Evolutionary conservation across 2,329 filamentous ascomycete genomes (phyloP).

Genomic region (Aspergillus latus): DNA sequence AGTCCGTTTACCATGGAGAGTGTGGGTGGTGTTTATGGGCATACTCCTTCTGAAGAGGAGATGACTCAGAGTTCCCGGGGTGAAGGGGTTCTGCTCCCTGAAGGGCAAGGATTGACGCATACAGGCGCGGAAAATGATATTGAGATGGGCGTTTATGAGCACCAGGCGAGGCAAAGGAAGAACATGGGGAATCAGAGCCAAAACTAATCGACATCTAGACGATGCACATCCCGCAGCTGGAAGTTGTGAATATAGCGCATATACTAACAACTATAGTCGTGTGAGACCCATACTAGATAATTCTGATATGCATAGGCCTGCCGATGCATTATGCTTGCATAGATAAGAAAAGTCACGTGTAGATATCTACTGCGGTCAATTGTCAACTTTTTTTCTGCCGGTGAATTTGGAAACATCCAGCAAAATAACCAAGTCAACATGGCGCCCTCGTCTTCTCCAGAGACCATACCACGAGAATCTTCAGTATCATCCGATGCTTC

Average conservation of each 20-base stretch:
- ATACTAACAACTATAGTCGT: too few species aligned
- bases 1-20: constrained; percentile 75
- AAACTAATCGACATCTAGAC: neutral
- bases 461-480: constrained; percentile 25
- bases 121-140: constrained; percentile 40
- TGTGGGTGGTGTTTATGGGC: constrained; percentile 63
- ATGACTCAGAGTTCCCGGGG: constrained; percentile 8
- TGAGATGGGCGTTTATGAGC: constrained; percentile 43
- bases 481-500: constrained; percentile 22
- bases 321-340: neutral
- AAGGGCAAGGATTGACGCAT: constrained; percentile 14
- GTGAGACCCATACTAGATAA: neutral
- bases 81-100: constrained; percentile 21
- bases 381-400: constrained; percentile 28
- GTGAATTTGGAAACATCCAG: constrained; percentile 22
- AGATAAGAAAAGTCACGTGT: constrained; percentile 2
- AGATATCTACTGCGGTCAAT: constrained; percentile 30
- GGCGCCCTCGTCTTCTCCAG: constrained; percentile 27
- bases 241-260: neutral
- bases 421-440: constrained; percentile 24
- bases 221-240: neutral
- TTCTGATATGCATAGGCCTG: neutral
- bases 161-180: constrained; percentile 31
- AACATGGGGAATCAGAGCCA: constrained; percentile 27
- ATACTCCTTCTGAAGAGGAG: constrained; percentile 24